A percentile compares a stretch with the other conserved stretches of the same genome.
These are phyloP conservation scores for Nakazawaea siamensis DNA, from an alignment of 805 yeast genomes.

Conservation along the genomic window DNA sequence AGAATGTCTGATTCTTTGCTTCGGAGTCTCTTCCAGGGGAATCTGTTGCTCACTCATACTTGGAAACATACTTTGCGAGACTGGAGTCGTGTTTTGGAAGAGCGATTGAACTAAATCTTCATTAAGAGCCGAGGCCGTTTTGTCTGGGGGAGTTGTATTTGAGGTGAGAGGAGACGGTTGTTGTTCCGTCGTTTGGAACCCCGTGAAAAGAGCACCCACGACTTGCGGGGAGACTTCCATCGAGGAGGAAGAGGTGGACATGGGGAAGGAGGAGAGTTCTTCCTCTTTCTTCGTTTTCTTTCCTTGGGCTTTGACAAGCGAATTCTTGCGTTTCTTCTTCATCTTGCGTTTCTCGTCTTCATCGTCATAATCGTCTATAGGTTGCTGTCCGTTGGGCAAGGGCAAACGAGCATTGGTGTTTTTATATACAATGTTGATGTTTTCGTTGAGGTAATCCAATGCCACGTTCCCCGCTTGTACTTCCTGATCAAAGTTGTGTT, in stretches of 20 bases:
- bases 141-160: constrained; percentile 7
- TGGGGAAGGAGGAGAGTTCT: background rate
- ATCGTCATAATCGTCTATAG: background rate
- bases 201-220: constrained; percentile 1
- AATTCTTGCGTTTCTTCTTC: background rate
- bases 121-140: background rate
- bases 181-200: constrained; percentile 1
- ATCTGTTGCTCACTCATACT: constrained; percentile 2
- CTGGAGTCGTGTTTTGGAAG: constrained; percentile 3
- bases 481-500: constrained; percentile 22
- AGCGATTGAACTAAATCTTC: background rate
- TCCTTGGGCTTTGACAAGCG: too few species aligned
- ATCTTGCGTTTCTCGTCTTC: background rate
- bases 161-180: constrained; percentile 7
- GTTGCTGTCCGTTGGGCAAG: constrained; percentile 7
- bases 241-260: constrained; percentile 1
- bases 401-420: constrained; percentile 48
- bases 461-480: constrained; percentile 11
- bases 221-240: constrained; percentile 7
- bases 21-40: background rate
- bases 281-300: background rate
- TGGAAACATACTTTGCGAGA: constrained; percentile 1
- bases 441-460: constrained; percentile 33
- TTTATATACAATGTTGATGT: constrained; percentile 42
- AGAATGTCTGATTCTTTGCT: constrained; percentile 30